Percentiles rank a stretch among this genome's conserved stretches.
These are phyloP conservation scores for Skeletonema tropicum DNA, from an alignment of 108 stramenopile genomes.

Conservation along the genomic window DNA sequence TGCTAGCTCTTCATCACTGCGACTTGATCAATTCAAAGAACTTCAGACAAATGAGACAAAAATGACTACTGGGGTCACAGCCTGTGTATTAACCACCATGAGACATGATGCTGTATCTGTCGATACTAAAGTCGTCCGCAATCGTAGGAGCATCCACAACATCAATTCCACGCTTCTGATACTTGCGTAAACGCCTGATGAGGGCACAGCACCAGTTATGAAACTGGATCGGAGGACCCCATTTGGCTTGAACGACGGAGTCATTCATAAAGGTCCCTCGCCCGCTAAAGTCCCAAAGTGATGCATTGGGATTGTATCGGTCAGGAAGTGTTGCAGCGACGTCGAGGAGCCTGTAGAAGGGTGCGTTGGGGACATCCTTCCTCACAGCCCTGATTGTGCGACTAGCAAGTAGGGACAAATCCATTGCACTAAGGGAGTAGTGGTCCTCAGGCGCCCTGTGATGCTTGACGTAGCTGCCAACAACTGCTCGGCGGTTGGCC, in stretches of 20 bases:
- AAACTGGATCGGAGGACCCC: background rate
- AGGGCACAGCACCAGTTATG: constrained; percentile 27
- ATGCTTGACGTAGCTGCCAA: constrained; percentile 20
- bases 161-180: constrained; percentile 29
- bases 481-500: constrained; percentile 21
- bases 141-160: constrained; percentile 24
- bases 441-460: background rate
- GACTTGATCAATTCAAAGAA: too few relatives aligned
- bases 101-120: background rate
- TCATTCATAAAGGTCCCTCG: background rate
- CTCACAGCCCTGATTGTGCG: constrained; percentile 11
- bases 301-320: constrained; percentile 1
- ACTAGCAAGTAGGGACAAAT: background rate
- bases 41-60: too few relatives aligned
- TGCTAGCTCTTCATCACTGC: too few relatives aligned
- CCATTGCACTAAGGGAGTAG: background rate
- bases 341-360: constrained; percentile 22
- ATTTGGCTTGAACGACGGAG: background rate
- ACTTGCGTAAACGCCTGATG: constrained; percentile 19
- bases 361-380: constrained; percentile 13
- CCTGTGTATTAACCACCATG: too few relatives aligned
- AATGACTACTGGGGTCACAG: background rate
- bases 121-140: background rate
- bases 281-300: background rate
- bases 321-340: constrained; percentile 8